Base-by-base conservation (phyloP, 805 yeast species). In the Lachancea nothofagi region DNA sequence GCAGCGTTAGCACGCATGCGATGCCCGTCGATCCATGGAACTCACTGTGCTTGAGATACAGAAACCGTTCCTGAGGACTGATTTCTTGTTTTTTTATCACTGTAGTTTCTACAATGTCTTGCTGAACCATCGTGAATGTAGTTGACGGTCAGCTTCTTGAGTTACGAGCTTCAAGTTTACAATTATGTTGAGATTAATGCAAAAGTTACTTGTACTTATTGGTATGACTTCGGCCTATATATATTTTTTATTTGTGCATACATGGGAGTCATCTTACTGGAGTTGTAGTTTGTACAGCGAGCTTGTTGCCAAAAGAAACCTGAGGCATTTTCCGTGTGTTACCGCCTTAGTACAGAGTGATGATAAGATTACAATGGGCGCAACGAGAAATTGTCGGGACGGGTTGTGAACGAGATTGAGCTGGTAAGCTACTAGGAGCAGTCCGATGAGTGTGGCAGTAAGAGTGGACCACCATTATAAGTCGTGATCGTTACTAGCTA, bases 1-100 rank as follows among this genome's bases (percentile, higher is more conserved):
- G 69, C n/a, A 50, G 40, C 0, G 68, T 60, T 20, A 67, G 40
- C 14, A 67, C 59, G 1, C 66, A 69, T 5, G 67, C 65, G 9
- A 67, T 40, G 1, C 70, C 70, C 5, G 40, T 43, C 1, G 49
- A 54, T 8, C 40, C 42, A 15, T 59, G 59, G 19, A 43, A 40
- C n/a, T 44, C 48, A 4, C 44, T 33, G 31, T 54, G 51, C 35
- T 48, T 50, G 14, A 56, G 36, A 29, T 42, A 45, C 6, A 52
- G 35, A 38, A 48, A 50, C 24, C 39, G 41, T 38, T 56, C 61
- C 33, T 44, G 45, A 5, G 38, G 18, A 15, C 15, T 20, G 34
- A 22, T 38, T 32, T 38, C 42, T 28, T 32, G 38, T 15, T 33
- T 20, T 26, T 38, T 38, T 33, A 33, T 22, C 23, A 38, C 33